phyloP scores from a whole-genome alignment of 148 eudicot genomes.

The Cornus florida region DNA sequence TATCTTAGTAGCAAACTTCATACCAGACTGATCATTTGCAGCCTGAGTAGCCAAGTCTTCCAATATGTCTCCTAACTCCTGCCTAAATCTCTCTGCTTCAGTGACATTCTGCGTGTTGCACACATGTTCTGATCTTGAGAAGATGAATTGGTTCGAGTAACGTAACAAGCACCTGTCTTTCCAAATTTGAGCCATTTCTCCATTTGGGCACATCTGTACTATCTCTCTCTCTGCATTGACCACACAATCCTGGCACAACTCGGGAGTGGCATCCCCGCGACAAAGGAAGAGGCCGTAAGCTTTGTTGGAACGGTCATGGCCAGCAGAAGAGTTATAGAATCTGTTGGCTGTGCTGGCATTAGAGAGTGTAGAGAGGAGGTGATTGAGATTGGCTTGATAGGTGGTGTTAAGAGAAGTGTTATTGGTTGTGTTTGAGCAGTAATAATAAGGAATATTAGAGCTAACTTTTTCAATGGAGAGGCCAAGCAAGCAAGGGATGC shows the following conservation, averaged over 20 bases:
- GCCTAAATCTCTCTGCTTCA: not conserved
- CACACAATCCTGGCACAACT: slow-evolving; percentile 12
- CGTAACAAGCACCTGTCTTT: slow-evolving; percentile 31
- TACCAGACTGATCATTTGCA: not conserved
- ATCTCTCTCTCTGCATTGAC: not conserved
- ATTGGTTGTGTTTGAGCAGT: not conserved
- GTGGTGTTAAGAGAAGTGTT: not conserved
- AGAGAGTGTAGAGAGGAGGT: slow-evolving; percentile 3
- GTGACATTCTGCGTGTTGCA: not conserved
- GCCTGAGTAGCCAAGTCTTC: slow-evolving; percentile 12
- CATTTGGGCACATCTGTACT: slow-evolving; percentile 3
- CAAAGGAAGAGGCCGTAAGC: slow-evolving; percentile 39
- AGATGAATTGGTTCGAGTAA: slow-evolving; percentile 16
- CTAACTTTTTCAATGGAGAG: not conserved
- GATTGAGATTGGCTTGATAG: slow-evolving; percentile 3
- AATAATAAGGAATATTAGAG: not conserved
- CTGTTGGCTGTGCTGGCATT: not conserved
- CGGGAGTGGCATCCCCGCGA: slow-evolving; percentile 24
- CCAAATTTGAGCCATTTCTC: slow-evolving; percentile 20
- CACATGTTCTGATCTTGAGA: not conserved
- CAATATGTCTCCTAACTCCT: not conserved
- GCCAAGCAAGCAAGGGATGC: not conserved
- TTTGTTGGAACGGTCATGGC: not conserved
- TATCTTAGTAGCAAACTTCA: slow-evolving; percentile 19
- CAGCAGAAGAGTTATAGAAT: slow-evolving; percentile 6